Evolutionary conservation across 805 yeast genomes (phyloP), one percentile per base, ranked within the genome.

Genomic region (Teunomyces gatunensis): DNA sequence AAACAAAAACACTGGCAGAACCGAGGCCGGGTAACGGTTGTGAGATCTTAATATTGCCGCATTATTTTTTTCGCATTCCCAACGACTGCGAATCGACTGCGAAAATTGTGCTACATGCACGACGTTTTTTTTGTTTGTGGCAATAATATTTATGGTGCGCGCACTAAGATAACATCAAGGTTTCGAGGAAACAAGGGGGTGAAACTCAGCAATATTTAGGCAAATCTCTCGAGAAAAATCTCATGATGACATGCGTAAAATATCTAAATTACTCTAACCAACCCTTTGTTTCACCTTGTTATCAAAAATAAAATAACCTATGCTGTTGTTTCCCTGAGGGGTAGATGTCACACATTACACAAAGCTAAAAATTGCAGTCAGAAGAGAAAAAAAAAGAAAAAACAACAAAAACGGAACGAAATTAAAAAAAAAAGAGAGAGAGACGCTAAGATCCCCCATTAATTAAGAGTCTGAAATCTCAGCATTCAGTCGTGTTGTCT

Each of bases 81-180:
- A 23, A 37, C 40, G 40, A 37, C 40, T 37, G 40, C 40, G 40
- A 37, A 37, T 37, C 40, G 40, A 37, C 40, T 37, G 40, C 40
- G 40, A 37, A 37, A 37, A 37, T 37, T 37, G 29, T 37, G 40
- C 40, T 37, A 37, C 28, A 37, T 23, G 29, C 40, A 13, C 40
- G 40, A 20, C 29, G 40, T 13, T 37, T 23, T 21, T 18, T 18
- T 18, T 23, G 23, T 18, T 37, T 37, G 40, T 37, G 40, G 29
- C 40, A 37, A 23, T 20, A 37, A 17, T 20, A 37, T 20, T 37
- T 37, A n/a, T 32, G 40, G 40, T 23, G 29, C 29, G 40, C 40
- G 29, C 29, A 37, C 40, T 37, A 37, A 13, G 40, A 37, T 37
- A 37, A 23, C 40, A 37, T 27, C 15, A 18, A 18, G 21, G n/a